Conservation (phyloP, 352 stramenopile species). For the Pythium guiyangense region DNA sequence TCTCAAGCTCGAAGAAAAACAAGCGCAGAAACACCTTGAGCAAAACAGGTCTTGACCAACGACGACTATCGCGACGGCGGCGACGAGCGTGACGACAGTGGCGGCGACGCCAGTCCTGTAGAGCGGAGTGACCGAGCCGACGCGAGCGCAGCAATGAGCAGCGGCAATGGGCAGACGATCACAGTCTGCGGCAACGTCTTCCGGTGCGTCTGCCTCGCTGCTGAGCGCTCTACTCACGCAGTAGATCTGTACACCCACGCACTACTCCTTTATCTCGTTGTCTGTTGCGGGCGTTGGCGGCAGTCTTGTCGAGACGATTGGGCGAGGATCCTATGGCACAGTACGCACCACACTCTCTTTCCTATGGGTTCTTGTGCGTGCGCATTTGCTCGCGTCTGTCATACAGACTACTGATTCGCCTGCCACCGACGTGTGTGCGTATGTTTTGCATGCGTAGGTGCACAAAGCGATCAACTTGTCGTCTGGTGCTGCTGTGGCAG, state of each 20-base stretch:
- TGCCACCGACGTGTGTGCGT: not conserved
- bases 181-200: conserved; percentile 80
- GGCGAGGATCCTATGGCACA: conserved; percentile 76
- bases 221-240: not conserved
- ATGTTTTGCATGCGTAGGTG: conserved; percentile 29
- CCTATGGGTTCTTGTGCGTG: too few species aligned
- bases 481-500: conserved; percentile 65
- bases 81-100: not conserved
- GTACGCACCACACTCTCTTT: conserved; percentile 19
- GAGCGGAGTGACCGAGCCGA: conserved; percentile 10
- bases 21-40: not conserved
- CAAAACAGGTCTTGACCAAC: not conserved
- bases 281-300: not conserved
- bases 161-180: conserved; percentile 66
- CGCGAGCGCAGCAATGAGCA: conserved; percentile 34
- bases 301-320: conserved; percentile 78
- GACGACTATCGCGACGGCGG: not conserved
- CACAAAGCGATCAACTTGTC: conserved; percentile 84
- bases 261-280: not conserved
- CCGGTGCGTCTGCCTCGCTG: conserved; percentile 30
- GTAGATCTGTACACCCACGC: not conserved
- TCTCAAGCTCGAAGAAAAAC: not conserved
- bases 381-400: not conserved
- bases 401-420: not conserved
- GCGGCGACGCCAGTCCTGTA: not conserved